A percentile compares a stretch with the other conserved stretches of the same genome.
phyloP scores from a whole-genome alignment of 306 rosid genomes.

The Glycine soja region DNA sequence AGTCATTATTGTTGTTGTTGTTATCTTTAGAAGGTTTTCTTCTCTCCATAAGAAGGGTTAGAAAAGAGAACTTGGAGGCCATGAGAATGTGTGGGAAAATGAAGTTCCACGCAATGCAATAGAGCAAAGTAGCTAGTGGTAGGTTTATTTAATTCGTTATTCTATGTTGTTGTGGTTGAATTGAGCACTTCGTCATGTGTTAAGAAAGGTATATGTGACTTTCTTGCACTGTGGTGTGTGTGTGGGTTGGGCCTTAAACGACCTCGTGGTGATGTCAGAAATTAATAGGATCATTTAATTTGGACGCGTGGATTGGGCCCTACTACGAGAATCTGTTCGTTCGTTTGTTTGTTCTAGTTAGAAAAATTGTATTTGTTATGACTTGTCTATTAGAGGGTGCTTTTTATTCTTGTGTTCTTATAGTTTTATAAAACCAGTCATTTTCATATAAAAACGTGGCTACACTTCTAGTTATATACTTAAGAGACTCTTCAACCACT shows the following conservation, averaged over 20 bases:
- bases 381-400: neutral
- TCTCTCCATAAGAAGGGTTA: slow-evolving; percentile 47
- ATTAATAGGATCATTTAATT: slow-evolving; percentile 35
- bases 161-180: slow-evolving; percentile 9
- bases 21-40: slow-evolving; percentile 29
- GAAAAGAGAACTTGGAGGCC: slow-evolving; percentile 46
- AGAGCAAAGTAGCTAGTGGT: neutral
- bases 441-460: neutral
- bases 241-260: neutral
- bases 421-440: neutral
- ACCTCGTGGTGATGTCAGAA: neutral
- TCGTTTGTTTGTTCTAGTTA: neutral
- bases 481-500: neutral
- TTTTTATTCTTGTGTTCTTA: neutral
- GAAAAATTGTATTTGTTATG: neutral
- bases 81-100: slow-evolving; percentile 54
- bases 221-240: neutral
- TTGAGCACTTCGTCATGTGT: slow-evolving; percentile 34
- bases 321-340: neutral
- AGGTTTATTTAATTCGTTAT: slow-evolving; percentile 7
- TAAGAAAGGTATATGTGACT: slow-evolving; percentile 38
- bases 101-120: slow-evolving; percentile 57
- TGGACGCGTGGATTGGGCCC: neutral
- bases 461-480: neutral
- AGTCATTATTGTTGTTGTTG: slow-evolving; percentile 36